phyloP scores from a whole-genome alignment of 2,329 filamentous ascomycete genomes.

The Epicoccum sorghinum region DNA sequence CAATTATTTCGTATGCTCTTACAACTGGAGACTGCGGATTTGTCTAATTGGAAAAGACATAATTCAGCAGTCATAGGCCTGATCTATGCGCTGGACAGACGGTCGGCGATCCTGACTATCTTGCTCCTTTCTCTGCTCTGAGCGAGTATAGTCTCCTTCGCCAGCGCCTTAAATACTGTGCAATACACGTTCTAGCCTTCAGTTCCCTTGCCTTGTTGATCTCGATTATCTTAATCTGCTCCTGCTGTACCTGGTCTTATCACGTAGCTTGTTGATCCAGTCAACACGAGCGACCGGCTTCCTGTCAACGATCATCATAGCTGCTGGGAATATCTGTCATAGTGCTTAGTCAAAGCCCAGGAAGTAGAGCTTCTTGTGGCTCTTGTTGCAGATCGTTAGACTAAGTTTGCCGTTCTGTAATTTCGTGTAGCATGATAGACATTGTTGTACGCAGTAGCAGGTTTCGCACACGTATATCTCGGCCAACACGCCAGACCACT shows the following conservation, averaged over 20 bases:
- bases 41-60: no score
- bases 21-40: no score
- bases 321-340: not conserved
- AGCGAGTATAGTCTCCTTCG: not conserved
- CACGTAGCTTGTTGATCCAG: conserved; percentile 10
- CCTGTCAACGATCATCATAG: not conserved
- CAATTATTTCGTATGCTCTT: no score
- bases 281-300: conserved; percentile 4
- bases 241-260: conserved; percentile 12
- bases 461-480: conserved; percentile 15
- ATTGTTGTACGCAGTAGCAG: conserved; percentile 16
- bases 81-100: no score
- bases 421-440: conserved; percentile 15
- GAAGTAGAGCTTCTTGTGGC: conserved; percentile 16
- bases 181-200: not conserved
- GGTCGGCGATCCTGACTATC: not conserved
- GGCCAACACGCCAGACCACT: not conserved
- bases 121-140: not conserved
- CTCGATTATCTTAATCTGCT: conserved; percentile 18
- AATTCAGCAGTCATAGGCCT: no score
- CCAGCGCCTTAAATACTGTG: not conserved
- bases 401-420: not conserved
- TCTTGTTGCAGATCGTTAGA: conserved; percentile 14
- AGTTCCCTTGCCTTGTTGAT: conserved; percentile 4
- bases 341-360: conserved; percentile 3